Evolutionary conservation across 2,329 filamentous ascomycete genomes (phyloP), one percentile per base, ranked within the genome.

Genomic region (Nectriaceae sp.): DNA sequence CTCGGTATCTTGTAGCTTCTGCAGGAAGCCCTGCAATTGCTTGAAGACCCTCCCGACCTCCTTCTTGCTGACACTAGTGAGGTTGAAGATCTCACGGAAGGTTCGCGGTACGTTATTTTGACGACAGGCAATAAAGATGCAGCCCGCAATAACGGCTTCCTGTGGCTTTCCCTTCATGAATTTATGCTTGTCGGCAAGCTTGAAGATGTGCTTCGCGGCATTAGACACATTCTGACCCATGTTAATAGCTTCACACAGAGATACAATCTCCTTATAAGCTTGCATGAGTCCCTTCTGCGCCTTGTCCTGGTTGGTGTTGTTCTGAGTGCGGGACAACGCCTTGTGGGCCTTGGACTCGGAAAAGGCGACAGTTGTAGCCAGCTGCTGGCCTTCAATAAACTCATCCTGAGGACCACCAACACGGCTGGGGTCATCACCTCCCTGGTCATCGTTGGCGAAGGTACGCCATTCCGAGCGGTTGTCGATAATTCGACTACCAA

Each of bases 401-500:
- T 90, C 87, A 65, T 97, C 97, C 52, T 88, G 87, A 5, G 88
- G 89, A 61, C 97, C 94, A 75, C 94, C 94, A 57, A 99, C 93
- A 90, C 94, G 94, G 50, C 91, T 97, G 4, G 95, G 94, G 60
- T 99, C 94, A 62, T 97, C 95, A 65, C 89, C 92, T 64, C 90
- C 90, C 70, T 96, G 90, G 68, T 99, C 95, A 65, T 99, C 94
- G 68, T 97, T 97, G 66, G 92, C 91, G 74, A 99, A 99, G 1
- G 94, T 99, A 67, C 94, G 90, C 94, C 94, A 99, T 75, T 99
- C 94, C 40, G 91, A 96, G 54, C 95, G 88, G 52, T 90, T 95
- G 67, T 99, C 95, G 65, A 99, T 92, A 67, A 94, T 91, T 57
- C 90, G 88, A 64, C 93, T 89, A 51, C 89, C 88, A 22, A 99